These are phyloP conservation scores for Sextonia rubra DNA, from an alignment of 164 flowering plant species.

Conservation along the genomic window DNA sequence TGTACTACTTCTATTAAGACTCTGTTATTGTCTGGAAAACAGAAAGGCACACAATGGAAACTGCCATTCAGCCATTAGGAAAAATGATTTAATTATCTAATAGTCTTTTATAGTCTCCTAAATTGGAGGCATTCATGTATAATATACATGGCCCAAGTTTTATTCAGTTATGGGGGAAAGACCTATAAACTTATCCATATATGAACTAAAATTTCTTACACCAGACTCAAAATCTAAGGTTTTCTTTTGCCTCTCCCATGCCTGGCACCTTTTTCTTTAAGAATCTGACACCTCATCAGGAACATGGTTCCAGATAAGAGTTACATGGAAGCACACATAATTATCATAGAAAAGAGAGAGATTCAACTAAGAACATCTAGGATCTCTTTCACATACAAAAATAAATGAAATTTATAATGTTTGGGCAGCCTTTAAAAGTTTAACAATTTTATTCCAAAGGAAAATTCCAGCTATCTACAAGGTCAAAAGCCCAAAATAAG, in stretches of 20 bases:
- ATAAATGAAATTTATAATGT: background rate
- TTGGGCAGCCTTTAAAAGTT: background rate
- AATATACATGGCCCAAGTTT: too few species aligned
- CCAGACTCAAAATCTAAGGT: too few species aligned
- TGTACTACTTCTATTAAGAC: too few species aligned
- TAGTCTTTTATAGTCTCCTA: background rate
- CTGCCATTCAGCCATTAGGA: too few species aligned
- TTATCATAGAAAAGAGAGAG: background rate
- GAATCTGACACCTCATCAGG: background rate
- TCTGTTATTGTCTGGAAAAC: too few species aligned
- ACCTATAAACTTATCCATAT: background rate
- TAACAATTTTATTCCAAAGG: constrained; percentile 5
- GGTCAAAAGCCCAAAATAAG: constrained; percentile 8
- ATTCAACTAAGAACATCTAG: background rate
- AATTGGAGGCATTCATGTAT: background rate
- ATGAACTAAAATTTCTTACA: background rate
- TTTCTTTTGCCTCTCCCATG: too few species aligned
- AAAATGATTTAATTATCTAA: background rate
- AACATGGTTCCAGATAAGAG: background rate
- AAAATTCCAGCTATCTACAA: constrained; percentile 21
- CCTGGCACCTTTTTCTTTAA: background rate
- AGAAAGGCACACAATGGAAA: too few species aligned
- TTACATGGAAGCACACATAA: background rate
- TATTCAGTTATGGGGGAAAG: too few species aligned
- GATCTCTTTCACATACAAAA: background rate